A percentile compares a stretch with the other conserved stretches of the same genome.
Evolutionary conservation across 805 yeast species (phyloP).

Genomic region (Ogataea trehalophila): DNA sequence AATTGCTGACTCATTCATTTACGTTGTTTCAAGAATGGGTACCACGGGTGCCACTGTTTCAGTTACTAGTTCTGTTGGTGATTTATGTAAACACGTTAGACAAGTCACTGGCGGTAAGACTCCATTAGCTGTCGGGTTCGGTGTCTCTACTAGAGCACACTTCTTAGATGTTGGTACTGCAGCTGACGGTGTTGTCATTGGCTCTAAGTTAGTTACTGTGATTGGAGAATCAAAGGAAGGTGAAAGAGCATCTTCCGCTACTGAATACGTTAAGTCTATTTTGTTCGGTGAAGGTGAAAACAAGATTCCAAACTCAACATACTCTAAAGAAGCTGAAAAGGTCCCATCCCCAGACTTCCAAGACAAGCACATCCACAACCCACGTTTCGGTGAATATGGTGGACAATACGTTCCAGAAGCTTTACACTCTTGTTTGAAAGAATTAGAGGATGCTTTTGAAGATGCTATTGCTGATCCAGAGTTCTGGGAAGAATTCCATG

Average conservation of each 20-base stretch:
- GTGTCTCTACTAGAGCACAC: slow-evolving; percentile 92
- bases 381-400: slow-evolving; percentile 91
- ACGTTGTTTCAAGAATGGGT: slow-evolving; percentile 97
- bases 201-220: slow-evolving; percentile 73
- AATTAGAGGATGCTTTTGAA: slow-evolving; percentile 84
- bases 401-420: slow-evolving; percentile 99
- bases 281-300: slow-evolving; percentile 50
- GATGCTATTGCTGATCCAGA: slow-evolving; percentile 81
- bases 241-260: slow-evolving; percentile 57
- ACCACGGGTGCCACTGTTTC: slow-evolving; percentile 84
- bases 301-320: slow-evolving; percentile 19
- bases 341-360: slow-evolving; percentile 32
- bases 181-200: slow-evolving; percentile 96
- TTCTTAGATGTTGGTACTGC: slow-evolving; percentile 69
- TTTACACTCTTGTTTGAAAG: slow-evolving; percentile 82
- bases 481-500: slow-evolving; percentile 90
- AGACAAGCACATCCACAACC: slow-evolving; percentile 63
- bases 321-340: slow-evolving; percentile 14
- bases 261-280: slow-evolving; percentile 62
- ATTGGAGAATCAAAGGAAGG: slow-evolving; percentile 62
- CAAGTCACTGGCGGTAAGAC: slow-evolving; percentile 63
- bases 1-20: slow-evolving; percentile 92
- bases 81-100: slow-evolving; percentile 71
- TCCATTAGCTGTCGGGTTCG: slow-evolving; percentile 95
- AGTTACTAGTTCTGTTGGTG: slow-evolving; percentile 58